Base-by-base conservation (phyloP, 768 basidiomycete genomes). In the Rhodotorula kratochvilovae region DNA sequence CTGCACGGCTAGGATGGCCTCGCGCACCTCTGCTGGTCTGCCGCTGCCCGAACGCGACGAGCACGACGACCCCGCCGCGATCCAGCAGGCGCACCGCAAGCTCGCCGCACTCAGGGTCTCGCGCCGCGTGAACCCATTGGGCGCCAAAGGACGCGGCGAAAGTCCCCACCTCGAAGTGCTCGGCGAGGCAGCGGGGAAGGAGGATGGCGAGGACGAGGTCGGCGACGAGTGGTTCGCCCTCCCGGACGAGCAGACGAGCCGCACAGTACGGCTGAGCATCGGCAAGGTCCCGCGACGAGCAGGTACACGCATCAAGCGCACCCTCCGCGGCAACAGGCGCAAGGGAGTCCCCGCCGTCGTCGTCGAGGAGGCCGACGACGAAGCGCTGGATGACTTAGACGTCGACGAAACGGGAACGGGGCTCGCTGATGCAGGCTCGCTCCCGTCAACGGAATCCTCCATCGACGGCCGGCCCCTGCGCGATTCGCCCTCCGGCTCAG, bases 191-290 rank as follows among this genome's bases (percentile, higher is more conserved):
- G n/a, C 13, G 27, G 27, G n/a, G 15, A 10, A 2, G 21, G 36
- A 27, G 10, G 2, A 39, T 33, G 58, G 50, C 27, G 35, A 61
- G 19, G 58, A 64, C 42, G 68, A 55, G 48, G 68, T 67, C 50
- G 66, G 45, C 39, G 58, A 67, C 51, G 39, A 23, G 17, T 60
- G 51, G 50, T 67, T 59, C 53, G 11, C 33, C 19, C 39, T 13
- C 29, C 25, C 23, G 33, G 62, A 54, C 56, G 61, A 53, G 36
- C 54, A 36, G 31, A 27, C 1, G 39, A 39, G 2, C 15, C 16
- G 45, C 7, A 16, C 4, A 29, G 51, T 59, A 1, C 33, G 48
- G 27, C 35, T 66, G 7, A 57, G 46, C 35, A 29, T 66, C 25
- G 64, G 46, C 35, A 64, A 45, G 15, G 54, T 64, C 3, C 63